Base-by-base conservation (phyloP, 495 filamentous ascomycete genomes). In the Penicillium robsamsonii region DNA sequence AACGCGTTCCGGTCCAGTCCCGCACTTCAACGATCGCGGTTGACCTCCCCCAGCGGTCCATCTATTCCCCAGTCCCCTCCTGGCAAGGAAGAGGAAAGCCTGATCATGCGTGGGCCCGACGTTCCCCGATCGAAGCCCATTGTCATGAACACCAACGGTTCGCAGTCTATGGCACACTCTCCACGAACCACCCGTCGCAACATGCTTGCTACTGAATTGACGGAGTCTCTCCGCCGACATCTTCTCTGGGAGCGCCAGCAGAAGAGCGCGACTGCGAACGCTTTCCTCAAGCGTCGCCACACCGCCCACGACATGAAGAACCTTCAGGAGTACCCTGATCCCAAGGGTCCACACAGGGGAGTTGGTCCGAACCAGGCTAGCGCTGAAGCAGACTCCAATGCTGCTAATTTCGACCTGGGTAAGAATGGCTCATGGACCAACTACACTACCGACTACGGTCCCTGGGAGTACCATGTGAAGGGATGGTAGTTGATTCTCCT, bases 121-220 rank as follows among this genome's bases (percentile, higher is more conserved):
- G 79, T 90, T 60, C 84, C 89, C 56, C 81, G 87, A 29, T 87
- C 93, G 6, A 92, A 93, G 70, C 92, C 93, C 18, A 97, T 97
- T 65, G 84, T 88, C 66, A 82, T 88, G 77, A 87, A 86, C 31
- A 47, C 30, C 27, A 47, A 58, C 72, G 15, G 59, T 55, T 37
- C 44, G 8, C 87, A 84, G 13, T 86, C 88, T 40, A 87, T 84
- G 51, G 83, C 86, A 18, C 85, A 87, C 56, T 97, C 94, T 7
- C 94, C 94, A 0, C 83, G 91, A 55, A 96, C 95, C 0, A 99
- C 95, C 0, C 85, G 95, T 44, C 83, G 93, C 43, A 96, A 99
- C 72, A 99, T 99, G 94, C 83, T 99, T 53, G 87, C 91, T 33
- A 92, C 91, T 24, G 94, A 99, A 73, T 77, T 99, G 59, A 91